Conservation (phyloP, 441 rosid genomes). For the Arabidopsis lyrata region DNA sequence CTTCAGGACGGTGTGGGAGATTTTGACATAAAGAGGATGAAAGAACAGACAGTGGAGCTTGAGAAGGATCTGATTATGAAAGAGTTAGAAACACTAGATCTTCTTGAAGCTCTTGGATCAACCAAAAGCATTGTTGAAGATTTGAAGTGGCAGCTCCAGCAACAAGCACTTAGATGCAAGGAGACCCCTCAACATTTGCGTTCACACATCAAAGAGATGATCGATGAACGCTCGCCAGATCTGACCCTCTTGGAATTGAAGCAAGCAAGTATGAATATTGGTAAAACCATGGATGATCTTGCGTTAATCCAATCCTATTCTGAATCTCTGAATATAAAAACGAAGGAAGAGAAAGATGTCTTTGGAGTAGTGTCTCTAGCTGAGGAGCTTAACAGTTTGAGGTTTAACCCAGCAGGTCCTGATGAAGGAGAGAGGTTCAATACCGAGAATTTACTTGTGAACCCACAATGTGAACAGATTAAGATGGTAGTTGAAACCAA, state of each 20-base stretch:
- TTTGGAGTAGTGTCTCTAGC: constrained; percentile 56
- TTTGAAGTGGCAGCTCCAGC: constrained; percentile 75
- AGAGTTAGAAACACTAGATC: constrained; percentile 87
- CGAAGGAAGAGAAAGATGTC: constrained; percentile 62
- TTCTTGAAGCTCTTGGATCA: constrained; percentile 85
- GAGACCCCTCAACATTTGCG: constrained; percentile 38
- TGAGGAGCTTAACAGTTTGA: constrained; percentile 65
- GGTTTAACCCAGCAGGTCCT: constrained; percentile 41
- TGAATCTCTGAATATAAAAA: constrained; percentile 68
- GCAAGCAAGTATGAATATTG: constrained; percentile 75
- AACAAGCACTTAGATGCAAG: constrained; percentile 64
- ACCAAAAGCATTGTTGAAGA: constrained; percentile 80
- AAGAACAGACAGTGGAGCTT: constrained; percentile 69
- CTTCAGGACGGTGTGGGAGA: constrained; percentile 57
- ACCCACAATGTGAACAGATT: constrained; percentile 46
- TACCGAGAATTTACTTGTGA: background rate
- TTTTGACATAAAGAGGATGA: constrained; percentile 77
- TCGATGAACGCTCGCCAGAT: constrained; percentile 69
- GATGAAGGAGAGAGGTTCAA: constrained; percentile 24
- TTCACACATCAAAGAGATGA: constrained; percentile 62
- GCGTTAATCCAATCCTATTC: constrained; percentile 75
- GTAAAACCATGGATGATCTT: constrained; percentile 76
- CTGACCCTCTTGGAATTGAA: constrained; percentile 72
- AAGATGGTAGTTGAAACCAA: constrained; percentile 56
- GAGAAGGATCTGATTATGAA: constrained; percentile 93